A percentile compares a stretch with the other conserved stretches of the same genome.
Evolutionary conservation across 495 filamentous ascomycete genomes (phyloP).

Genomic region (Penicillium lividum): DNA sequence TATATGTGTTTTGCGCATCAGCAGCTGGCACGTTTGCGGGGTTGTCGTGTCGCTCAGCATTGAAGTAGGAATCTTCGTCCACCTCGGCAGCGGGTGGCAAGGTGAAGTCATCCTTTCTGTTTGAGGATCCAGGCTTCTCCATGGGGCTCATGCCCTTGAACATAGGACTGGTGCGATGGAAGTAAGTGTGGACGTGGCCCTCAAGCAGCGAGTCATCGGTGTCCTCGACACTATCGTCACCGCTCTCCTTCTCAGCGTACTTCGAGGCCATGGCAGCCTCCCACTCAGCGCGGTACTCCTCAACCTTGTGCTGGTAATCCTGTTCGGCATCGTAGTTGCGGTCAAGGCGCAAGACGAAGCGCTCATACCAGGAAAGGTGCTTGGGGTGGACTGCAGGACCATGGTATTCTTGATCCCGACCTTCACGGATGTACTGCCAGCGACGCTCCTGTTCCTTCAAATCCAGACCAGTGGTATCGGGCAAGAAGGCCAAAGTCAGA

Average conservation of each 20-base stretch:
- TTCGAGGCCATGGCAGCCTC: conserved; percentile 52
- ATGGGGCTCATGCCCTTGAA: conserved; percentile 38
- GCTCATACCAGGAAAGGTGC: conserved; percentile 83
- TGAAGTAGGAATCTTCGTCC: conserved; percentile 10
- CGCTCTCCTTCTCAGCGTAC: conserved; percentile 47
- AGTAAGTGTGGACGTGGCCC: conserved; percentile 49
- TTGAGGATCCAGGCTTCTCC: conserved; percentile 34
- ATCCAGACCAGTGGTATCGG: conserved; percentile 89
- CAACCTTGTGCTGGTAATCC: conserved; percentile 76
- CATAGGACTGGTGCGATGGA: conserved; percentile 53
- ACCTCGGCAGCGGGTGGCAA: conserved; percentile 44
- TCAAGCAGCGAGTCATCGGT: conserved; percentile 46
- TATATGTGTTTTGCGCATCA: conserved; percentile 12
- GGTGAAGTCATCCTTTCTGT: conserved; percentile 39
- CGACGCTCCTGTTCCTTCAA: conserved; percentile 92
- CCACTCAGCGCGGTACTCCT: conserved; percentile 75
- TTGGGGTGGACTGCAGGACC: conserved; percentile 83
- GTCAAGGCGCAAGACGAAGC: conserved; percentile 60
- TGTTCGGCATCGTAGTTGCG: conserved; percentile 77
- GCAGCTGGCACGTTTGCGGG: neutral
- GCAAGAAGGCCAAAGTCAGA: conserved; percentile 77
- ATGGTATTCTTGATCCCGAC: conserved; percentile 77
- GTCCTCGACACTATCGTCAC: conserved; percentile 29
- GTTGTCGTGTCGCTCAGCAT: conserved; percentile 10
- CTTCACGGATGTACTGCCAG: conserved; percentile 75